These are phyloP conservation scores for Dactylellina parvicollis DNA, from an alignment of 2,329 filamentous ascomycete genomes.

Conservation along the genomic window DNA sequence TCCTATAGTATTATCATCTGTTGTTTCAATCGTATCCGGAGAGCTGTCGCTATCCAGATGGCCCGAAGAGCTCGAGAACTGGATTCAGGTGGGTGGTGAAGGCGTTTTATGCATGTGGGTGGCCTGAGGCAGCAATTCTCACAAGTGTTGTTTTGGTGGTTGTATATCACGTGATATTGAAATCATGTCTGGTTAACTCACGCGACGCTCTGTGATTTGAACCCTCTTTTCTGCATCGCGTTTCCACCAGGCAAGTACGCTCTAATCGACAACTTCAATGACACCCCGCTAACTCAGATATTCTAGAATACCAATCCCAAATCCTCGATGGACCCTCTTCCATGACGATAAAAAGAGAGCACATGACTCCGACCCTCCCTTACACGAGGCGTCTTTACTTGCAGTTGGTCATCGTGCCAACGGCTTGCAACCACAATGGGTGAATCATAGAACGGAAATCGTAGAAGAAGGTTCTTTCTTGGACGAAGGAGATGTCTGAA, in stretches of 20 bases:
- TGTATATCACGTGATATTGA: slow-evolving; percentile 31
- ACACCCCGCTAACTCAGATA: neutral
- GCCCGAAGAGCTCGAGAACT: too few species aligned
- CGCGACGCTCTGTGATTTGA: slow-evolving; percentile 22
- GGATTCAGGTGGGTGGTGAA: neutral
- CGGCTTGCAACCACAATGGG: slow-evolving; percentile 46
- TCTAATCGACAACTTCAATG: neutral
- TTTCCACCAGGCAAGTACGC: slow-evolving; percentile 40
- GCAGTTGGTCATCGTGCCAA: neutral
- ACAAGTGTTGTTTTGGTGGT: slow-evolving; percentile 21
- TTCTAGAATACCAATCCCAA: slow-evolving; percentile 5
- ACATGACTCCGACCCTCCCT: slow-evolving; percentile 53
- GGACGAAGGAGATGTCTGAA: slow-evolving; percentile 19
- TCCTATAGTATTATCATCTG: slow-evolving; percentile 37
- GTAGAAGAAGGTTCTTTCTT: slow-evolving; percentile 33
- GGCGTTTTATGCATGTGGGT: neutral
- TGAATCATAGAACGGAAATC: slow-evolving; percentile 54
- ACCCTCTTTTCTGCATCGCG: slow-evolving; percentile 44
- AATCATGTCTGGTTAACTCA: slow-evolving; percentile 16
- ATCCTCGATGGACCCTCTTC: slow-evolving; percentile 31
- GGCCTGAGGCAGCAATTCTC: slow-evolving; percentile 4
- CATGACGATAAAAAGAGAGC: slow-evolving; percentile 54
- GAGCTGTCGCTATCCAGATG: slow-evolving; percentile 25
- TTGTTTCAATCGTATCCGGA: neutral
- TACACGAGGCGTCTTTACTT: slow-evolving; percentile 42